Base-by-base conservation (phyloP, 2,329 filamentous ascomycete species). In the Fusarium sp. region DNA sequence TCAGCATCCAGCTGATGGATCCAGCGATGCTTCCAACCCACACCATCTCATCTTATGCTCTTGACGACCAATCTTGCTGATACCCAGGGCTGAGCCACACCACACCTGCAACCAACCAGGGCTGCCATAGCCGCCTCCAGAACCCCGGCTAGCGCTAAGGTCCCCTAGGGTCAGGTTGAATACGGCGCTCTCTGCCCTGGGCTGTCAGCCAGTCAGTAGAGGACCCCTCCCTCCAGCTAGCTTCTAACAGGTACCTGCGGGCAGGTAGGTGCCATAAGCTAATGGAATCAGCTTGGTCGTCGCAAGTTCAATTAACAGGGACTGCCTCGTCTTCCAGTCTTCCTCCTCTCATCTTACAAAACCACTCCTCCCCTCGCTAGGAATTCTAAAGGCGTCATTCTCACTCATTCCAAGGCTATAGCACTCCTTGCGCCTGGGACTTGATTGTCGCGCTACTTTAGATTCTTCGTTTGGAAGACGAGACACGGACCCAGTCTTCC, bases 221-320 rank as follows among this genome's bases (percentile, higher is more conserved):
- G 59, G 61, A 44, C 47, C 61, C 43, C 25, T 60, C 57, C 34
- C 57, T 59, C 20, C 24, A 46, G 34, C 51, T 54, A 43, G 45
- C 24, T 27, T 57, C 30, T 30, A 15, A 34, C 32, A 38, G 34
- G 24, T 40, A 52, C 49, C 30, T 49, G 22, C 29, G 32, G 47
- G 47, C 30, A 15, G 14, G 12, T n/a, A 38, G 34, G 34, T 38
- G 34, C 34, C 34, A 38, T 38, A 38, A 52, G 49, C 49, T 53
- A 53, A 53, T 53, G 34, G 34, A 40, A 53, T 53, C 50, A 53
- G 50, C 50, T 53, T 53, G 52, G 64, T 49, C 55, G 68, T 66
- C 68, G 68, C 68, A 69, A 71, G 68, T 53, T 40, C 68, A 71
- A 71, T 71, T 64, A 64, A 66, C 63, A 58, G 69, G 68, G 68